phyloP scores from a whole-genome alignment of 148 eudicot species.

The Drosera capensis region DNA sequence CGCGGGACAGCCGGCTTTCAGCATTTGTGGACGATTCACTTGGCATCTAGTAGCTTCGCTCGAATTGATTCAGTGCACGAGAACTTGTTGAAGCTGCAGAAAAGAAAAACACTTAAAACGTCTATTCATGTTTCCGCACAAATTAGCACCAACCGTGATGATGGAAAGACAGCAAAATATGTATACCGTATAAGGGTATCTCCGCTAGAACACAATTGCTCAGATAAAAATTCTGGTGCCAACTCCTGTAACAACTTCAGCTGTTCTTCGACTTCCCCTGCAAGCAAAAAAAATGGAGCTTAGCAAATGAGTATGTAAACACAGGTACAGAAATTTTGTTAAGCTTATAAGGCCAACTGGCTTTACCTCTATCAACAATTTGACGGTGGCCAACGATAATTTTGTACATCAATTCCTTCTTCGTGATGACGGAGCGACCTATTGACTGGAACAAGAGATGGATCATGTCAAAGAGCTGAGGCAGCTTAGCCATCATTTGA shows the following conservation, averaged over 20 bases:
- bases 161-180: background rate
- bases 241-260: constrained; percentile 54
- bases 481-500: constrained; percentile 44
- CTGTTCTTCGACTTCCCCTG: constrained; percentile 75
- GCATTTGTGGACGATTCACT: no score
- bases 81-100: constrained; percentile 50
- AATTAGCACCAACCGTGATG: no score
- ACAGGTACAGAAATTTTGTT: no score
- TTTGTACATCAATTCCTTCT: constrained; percentile 64
- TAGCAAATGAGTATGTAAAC: no score
- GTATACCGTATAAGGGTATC: constrained; percentile 45
- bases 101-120: background rate
- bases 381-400: constrained; percentile 33
- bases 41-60: constrained; percentile 35
- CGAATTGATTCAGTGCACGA: constrained; percentile 39
- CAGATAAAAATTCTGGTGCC: constrained; percentile 54
- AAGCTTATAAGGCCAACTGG: background rate
- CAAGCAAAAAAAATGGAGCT: no score
- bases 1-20: no score
- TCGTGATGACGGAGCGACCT: constrained; percentile 47
- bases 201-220: constrained; percentile 36
- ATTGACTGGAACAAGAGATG: constrained; percentile 56
- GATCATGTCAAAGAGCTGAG: constrained; percentile 63
- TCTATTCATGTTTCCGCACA: background rate
- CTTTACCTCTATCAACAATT: constrained; percentile 58